These are phyloP conservation scores for Leptographium radiaticola DNA, from an alignment of 2,329 filamentous ascomycete species.

Conservation along the genomic window DNA sequence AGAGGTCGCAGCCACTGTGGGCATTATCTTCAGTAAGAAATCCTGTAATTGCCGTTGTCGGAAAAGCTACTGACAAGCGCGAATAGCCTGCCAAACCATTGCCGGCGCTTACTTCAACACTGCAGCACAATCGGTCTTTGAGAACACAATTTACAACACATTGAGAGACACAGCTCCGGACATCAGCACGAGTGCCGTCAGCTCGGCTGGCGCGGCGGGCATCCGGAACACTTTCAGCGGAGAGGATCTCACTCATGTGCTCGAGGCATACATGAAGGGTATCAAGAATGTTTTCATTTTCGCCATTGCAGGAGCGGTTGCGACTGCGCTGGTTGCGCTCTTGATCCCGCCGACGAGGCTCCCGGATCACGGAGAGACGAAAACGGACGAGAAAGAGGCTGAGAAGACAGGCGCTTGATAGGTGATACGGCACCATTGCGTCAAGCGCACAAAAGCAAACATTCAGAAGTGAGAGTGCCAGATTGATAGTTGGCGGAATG, in stretches of 20 bases:
- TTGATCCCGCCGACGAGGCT: background rate
- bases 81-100: background rate
- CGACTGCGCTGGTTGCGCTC: background rate
- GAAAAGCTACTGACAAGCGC: background rate
- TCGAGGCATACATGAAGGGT: background rate
- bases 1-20: background rate
- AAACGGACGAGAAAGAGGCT: background rate
- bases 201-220: background rate
- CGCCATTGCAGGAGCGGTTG: background rate
- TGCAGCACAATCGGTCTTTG: background rate
- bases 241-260: background rate
- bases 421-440: background rate
- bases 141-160: background rate
- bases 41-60: too few relatives aligned
- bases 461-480: background rate
- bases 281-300: constrained; percentile 1
- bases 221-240: background rate
- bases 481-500: background rate
- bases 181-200: background rate
- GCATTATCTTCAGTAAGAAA: background rate
- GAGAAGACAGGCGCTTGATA: background rate
- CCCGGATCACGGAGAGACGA: background rate
- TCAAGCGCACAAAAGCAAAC: background rate
- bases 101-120: constrained; percentile 1
- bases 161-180: background rate